These are phyloP conservation scores for Monosporascus sp. DNA, from an alignment of 2,329 filamentous ascomycete species.

Conservation along the genomic window DNA sequence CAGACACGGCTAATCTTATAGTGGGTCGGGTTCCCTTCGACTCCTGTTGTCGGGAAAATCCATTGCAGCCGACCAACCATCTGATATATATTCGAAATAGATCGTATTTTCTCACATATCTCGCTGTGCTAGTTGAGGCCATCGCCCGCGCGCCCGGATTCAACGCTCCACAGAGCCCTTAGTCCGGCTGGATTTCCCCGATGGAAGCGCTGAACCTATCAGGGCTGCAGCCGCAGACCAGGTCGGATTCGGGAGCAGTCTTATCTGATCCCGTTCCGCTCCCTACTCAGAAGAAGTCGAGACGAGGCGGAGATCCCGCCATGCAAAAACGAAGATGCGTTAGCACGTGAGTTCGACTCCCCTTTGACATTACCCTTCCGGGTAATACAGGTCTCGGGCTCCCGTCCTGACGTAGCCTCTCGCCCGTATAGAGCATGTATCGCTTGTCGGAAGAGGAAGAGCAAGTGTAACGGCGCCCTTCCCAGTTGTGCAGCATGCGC, in stretches of 20 bases:
- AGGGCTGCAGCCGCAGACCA: conserved; percentile 14
- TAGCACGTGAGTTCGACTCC: conserved; percentile 48
- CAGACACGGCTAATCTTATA: too few species aligned
- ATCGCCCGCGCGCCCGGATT: neutral
- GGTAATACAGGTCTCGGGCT: neutral
- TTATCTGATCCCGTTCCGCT: conserved; percentile 12
- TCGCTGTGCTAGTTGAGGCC: neutral
- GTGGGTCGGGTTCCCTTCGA: too few species aligned
- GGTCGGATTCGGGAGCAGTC: conserved; percentile 8
- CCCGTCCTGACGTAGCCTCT: neutral
- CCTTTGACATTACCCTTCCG: neutral
- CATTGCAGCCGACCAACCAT: neutral
- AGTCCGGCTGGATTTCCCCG: conserved; percentile 7
- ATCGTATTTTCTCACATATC: neutral
- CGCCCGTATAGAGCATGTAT: conserved; percentile 55
- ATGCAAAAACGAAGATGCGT: conserved; percentile 69
- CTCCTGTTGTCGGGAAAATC: neutral
- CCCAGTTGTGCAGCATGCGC: conserved; percentile 94
- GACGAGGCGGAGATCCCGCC: conserved; percentile 41
- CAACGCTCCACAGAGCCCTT: neutral
- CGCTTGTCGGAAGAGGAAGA: conserved; percentile 72
- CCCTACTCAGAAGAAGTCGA: conserved; percentile 43
- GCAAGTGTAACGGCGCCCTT: conserved; percentile 85
- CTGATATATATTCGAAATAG: neutral
- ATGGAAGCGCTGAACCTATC: conserved; percentile 21